Conservation (phyloP, 2,329 filamentous ascomycete species). For the Diplodia mutila region DNA sequence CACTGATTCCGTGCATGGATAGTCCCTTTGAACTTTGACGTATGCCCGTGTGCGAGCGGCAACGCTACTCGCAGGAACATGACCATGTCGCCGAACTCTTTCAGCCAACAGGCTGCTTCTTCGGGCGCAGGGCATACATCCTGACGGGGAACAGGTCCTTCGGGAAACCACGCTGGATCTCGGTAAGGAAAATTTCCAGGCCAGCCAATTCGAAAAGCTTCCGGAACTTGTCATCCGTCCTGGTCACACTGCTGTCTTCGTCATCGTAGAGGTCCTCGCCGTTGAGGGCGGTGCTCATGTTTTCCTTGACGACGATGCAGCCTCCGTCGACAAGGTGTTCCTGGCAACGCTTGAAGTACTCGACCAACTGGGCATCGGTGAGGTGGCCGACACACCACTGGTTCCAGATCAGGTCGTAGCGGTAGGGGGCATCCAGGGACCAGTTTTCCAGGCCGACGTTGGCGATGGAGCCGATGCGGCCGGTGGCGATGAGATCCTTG, state of each 20-base stretch:
- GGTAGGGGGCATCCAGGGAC: conserved; percentile 46
- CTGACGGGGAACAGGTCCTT: conserved; percentile 72
- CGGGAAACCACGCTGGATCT: conserved; percentile 74
- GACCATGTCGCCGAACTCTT: not conserved
- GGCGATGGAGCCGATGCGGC: conserved; percentile 65
- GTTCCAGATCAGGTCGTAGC: conserved; percentile 83
- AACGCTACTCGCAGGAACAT: not conserved
- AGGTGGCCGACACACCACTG: conserved; percentile 91
- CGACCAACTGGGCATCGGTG: conserved; percentile 71
- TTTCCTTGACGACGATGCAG: conserved; percentile 79
- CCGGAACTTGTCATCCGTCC: conserved; percentile 73
- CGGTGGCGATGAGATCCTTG: conserved; percentile 43
- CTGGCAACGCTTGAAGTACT: conserved; percentile 65
- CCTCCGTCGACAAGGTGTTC: conserved; percentile 42
- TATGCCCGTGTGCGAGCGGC: not conserved
- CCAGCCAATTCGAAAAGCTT: conserved; percentile 70
- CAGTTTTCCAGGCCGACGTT: conserved; percentile 77
- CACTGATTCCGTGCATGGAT: not conserved
- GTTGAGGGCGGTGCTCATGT: conserved; percentile 60
- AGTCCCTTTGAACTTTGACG: not conserved
- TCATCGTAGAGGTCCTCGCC: conserved; percentile 73
- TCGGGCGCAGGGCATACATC: conserved; percentile 73
- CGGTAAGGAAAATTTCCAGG: conserved; percentile 68
- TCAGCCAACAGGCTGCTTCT: not conserved
- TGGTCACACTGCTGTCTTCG: conserved; percentile 75